Base-by-base conservation (phyloP, 257 asterid species). In the Rhazya stricta region DNA sequence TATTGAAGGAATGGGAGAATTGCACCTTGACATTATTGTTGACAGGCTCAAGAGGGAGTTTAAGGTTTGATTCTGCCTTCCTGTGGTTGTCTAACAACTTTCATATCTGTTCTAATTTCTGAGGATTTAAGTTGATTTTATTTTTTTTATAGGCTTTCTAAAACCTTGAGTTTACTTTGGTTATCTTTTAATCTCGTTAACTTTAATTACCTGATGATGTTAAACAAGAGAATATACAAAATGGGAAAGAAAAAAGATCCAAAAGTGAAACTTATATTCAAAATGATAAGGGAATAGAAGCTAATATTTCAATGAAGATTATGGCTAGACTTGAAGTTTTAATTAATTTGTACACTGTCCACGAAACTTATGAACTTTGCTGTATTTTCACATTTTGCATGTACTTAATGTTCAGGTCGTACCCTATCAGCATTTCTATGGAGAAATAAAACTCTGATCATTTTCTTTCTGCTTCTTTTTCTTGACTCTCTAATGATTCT, bases 1-100 rank as follows among this genome's bases (percentile, higher is more conserved):
- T 67, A 95, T 95, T 51, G 98, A 95, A 86, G 99, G 99, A 78
- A 92, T 95, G 99, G 98, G 99, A 46, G 99, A 95, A 75, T 80
- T 95, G 84, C 96, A 95, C 81, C 96, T 95, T 29, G 98, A 95
- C 79, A 95, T 95, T 76, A 95, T 95, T 65, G 98, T 95, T 43
- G 99, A 95, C 81, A 84, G 99, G 82, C 97, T 95, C 82, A 95
- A 92, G 84, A 88, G 99, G 74, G 99, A 95, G 84, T 92, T 30
- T 78, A 95, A 95, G 96, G 97, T 94, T 62, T 62, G 85, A 34
- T 66, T 58, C 77, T 71, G 27, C 23, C 34, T 46, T 71, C 63
- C 60, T 25, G n/a, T 56, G 56, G 7, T 67, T 39, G 23, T 53
- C 50, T 37, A 39, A 36, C 13, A 1, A 12, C 41, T 68, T 48